phyloP scores from a whole-genome alignment of 1,284 basidiomycete genomes.

The Papiliotrema nemorosa region DNA sequence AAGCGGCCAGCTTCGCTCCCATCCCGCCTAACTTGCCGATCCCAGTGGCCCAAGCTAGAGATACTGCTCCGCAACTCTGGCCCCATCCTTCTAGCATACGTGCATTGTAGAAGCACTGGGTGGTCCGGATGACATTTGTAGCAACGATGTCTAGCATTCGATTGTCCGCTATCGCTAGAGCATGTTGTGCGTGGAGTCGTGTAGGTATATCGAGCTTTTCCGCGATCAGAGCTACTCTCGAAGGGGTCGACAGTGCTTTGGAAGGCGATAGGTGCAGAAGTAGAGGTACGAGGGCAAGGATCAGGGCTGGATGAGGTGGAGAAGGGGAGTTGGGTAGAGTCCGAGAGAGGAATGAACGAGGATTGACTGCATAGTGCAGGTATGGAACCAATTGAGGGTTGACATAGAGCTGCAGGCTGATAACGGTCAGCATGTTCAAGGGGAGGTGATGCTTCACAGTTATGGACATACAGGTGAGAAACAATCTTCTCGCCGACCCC shows the following conservation, averaged over 20 bases:
- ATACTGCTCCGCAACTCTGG: constrained; percentile 19
- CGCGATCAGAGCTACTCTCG: constrained; percentile 7
- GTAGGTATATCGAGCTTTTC: constrained; percentile 22
- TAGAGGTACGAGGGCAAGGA: constrained; percentile 28
- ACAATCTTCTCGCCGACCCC: constrained; percentile 41
- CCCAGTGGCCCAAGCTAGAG: constrained; percentile 29
- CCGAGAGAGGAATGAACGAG: constrained; percentile 22
- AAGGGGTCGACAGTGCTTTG: constrained; percentile 9
- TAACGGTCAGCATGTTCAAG: not conserved
- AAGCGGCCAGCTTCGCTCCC: constrained; percentile 20
- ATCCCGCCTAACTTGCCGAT: constrained; percentile 32
- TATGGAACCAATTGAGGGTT: constrained; percentile 9
- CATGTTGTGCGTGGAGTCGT: constrained; percentile 17
- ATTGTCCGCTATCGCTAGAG: constrained; percentile 26
- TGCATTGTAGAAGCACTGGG: constrained; percentile 20
- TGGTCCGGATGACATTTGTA: constrained; percentile 24
- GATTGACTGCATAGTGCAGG: constrained; percentile 21
- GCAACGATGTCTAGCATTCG: constrained; percentile 38
- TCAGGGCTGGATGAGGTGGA: constrained; percentile 34
- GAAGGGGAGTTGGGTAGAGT: constrained; percentile 14
- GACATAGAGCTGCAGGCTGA: constrained; percentile 32
- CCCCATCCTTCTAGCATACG: constrained; percentile 41
- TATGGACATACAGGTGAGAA: constrained; percentile 33
- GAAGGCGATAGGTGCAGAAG: constrained; percentile 23
- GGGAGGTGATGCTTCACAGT: not conserved